Conservation (phyloP, 768 basidiomycete species). For the Austroboletus eburneus region DNA sequence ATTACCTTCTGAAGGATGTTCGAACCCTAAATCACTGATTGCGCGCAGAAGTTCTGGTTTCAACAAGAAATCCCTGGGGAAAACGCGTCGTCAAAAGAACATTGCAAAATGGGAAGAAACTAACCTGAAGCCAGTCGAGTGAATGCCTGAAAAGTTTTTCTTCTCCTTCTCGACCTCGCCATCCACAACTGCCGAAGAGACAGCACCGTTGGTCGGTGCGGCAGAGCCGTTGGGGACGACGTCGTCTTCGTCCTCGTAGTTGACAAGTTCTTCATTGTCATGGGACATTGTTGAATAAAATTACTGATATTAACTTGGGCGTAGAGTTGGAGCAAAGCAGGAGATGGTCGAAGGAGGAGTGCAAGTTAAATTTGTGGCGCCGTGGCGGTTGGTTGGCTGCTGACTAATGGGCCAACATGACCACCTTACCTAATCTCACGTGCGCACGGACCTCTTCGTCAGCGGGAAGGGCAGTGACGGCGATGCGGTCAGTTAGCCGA, state of each 20-base stretch:
- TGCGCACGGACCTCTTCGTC: slow-evolving; percentile 26
- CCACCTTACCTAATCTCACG: slow-evolving; percentile 15
- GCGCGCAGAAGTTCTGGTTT: slow-evolving; percentile 96
- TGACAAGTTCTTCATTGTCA: slow-evolving; percentile 90
- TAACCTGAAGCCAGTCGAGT: slow-evolving; percentile 98
- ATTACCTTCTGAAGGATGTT: slow-evolving; percentile 97
- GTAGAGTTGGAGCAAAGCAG: slow-evolving; percentile 22
- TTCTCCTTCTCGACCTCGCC: slow-evolving; percentile 74
- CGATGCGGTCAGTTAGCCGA: slow-evolving; percentile 4
- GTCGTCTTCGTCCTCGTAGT: slow-evolving; percentile 92
- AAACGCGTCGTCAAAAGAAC: slow-evolving; percentile 5
- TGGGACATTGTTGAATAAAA: slow-evolving; percentile 54
- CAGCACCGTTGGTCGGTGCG: slow-evolving; percentile 46
- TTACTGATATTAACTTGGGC: slow-evolving; percentile 24
- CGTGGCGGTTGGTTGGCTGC: slow-evolving; percentile 10
- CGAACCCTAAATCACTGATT: slow-evolving; percentile 99
- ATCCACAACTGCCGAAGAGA: slow-evolving; percentile 41
- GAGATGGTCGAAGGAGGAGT: slow-evolving; percentile 17
- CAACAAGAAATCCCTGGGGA: slow-evolving; percentile 85
- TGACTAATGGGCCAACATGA: slow-evolving; percentile 22
- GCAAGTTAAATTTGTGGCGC: slow-evolving; percentile 26
- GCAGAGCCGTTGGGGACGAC: slow-evolving; percentile 58
- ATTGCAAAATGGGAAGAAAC: slow-evolving; percentile 15
- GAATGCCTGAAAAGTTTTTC: slow-evolving; percentile 99
- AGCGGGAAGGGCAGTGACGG: background rate